phyloP scores from a whole-genome alignment of 2,329 filamentous ascomycete genomes.

The Aspergillus sp. region DNA sequence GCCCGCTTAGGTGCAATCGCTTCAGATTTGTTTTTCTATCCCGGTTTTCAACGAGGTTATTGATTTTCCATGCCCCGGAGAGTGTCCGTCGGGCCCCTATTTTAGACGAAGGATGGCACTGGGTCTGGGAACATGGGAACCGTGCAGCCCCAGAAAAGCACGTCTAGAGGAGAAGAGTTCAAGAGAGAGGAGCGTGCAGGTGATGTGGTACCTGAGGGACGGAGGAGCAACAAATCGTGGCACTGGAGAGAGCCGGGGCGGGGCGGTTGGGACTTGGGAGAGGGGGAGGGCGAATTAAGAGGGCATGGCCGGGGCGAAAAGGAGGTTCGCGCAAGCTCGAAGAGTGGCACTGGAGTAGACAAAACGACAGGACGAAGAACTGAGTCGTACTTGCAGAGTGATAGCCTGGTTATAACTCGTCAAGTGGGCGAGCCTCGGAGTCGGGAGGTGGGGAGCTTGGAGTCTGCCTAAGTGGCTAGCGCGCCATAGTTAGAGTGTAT shows the following conservation, averaged over 20 bases:
- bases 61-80: not conserved
- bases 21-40: not conserved
- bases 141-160: not conserved
- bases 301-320: slow-evolving; percentile 15
- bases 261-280: slow-evolving; percentile 13
- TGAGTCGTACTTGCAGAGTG: not conserved
- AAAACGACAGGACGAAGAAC: not conserved
- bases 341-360: not conserved
- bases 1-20: not conserved
- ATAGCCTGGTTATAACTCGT: slow-evolving; percentile 5
- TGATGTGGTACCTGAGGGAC: slow-evolving; percentile 10
- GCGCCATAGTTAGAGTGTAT: not conserved
- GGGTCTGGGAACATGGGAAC: not conserved
- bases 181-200: not conserved
- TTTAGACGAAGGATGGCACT: too few relatives aligned
- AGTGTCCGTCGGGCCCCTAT: not conserved
- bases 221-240: not conserved
- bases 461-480: slow-evolving; percentile 1
- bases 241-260: slow-evolving; percentile 13
- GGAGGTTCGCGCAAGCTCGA: slow-evolving; percentile 5
- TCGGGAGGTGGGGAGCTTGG: slow-evolving; percentile 23
- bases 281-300: slow-evolving; percentile 8
- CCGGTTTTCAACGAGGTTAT: not conserved
- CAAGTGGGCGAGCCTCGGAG: slow-evolving; percentile 20
- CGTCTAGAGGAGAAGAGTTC: slow-evolving; percentile 1